Percentiles rank a stretch among this genome's conserved stretches.
These are phyloP conservation scores for Ceratobasidium sp. DNA, from an alignment of 1,284 basidiomycete genomes.

Conservation along the genomic window DNA sequence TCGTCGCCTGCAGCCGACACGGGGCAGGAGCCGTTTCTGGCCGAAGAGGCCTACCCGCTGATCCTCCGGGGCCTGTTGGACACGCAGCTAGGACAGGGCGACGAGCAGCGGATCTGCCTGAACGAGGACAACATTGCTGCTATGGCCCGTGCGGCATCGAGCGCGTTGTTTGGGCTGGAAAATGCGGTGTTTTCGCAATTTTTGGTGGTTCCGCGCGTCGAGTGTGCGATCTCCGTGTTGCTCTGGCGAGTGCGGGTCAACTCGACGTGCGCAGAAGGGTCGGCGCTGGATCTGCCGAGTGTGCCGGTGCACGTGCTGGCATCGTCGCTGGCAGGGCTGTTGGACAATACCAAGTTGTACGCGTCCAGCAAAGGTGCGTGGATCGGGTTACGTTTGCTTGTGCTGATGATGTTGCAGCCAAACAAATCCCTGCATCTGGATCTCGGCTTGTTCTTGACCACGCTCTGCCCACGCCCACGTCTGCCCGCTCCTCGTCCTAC, in stretches of 20 bases:
- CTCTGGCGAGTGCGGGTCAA: conserved; percentile 33
- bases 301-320: conserved; percentile 30
- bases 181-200: conserved; percentile 28
- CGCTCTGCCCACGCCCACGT: neutral
- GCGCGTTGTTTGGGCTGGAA: conserved; percentile 15
- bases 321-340: conserved; percentile 19
- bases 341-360: conserved; percentile 36
- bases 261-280: conserved; percentile 27
- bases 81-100: conserved; percentile 13
- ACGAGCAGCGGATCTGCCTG: conserved; percentile 12
- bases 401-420: neutral
- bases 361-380: conserved; percentile 22
- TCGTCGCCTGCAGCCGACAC: neutral
- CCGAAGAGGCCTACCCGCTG: conserved; percentile 33
- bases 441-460: conserved; percentile 11
- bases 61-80: conserved; percentile 19
- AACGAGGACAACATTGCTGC: conserved; percentile 32
- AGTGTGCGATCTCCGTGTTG: conserved; percentile 33
- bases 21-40: conserved; percentile 14
- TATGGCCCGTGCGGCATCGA: conserved; percentile 20
- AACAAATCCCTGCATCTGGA: neutral
- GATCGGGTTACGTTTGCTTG: conserved; percentile 1
- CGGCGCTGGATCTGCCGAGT: conserved; percentile 14
- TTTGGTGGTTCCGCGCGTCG: conserved; percentile 31
- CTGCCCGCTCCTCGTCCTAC: neutral